Conservation (phyloP, 495 filamentous ascomycete species). For the Darksidea phi region DNA sequence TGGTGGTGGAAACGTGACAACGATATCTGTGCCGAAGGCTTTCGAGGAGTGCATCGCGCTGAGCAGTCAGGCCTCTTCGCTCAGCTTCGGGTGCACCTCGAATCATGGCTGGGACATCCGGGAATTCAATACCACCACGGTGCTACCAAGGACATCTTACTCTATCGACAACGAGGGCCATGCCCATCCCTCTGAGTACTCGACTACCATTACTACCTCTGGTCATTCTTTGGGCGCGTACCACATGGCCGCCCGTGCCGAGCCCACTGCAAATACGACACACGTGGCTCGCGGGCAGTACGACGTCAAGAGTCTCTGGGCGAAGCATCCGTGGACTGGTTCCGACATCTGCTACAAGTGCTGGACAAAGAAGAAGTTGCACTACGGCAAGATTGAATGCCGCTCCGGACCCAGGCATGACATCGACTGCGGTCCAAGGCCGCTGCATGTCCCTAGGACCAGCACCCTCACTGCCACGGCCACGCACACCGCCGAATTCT, state of each 20-base stretch:
- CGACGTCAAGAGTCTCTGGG: background rate
- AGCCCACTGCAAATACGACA: background rate
- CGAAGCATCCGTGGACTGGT: constrained; percentile 16
- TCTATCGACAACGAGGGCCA: background rate
- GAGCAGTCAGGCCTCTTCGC: background rate
- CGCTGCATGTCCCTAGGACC: background rate
- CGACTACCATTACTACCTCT: background rate
- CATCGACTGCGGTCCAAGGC: background rate
- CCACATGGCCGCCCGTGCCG: background rate
- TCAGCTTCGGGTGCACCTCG: constrained; percentile 3
- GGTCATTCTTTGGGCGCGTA: too few species aligned
- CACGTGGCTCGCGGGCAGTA: background rate
- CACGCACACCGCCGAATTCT: too few species aligned
- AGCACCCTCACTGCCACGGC: too few species aligned
- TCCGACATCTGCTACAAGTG: constrained; percentile 7
- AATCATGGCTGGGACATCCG: background rate
- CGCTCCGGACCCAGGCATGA: background rate
- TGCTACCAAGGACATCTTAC: constrained; percentile 1
- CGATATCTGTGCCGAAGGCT: background rate
- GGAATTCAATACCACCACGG: background rate
- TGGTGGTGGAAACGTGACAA: background rate
- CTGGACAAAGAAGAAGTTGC: constrained; percentile 4
- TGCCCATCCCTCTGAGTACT: background rate
- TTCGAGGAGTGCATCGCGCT: constrained; percentile 2
- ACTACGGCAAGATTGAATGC: background rate